Evolutionary conservation across 345 rosid genomes (phyloP), one percentile per base, ranked within the genome.

Genomic region (Hibiscus tridactylites): DNA sequence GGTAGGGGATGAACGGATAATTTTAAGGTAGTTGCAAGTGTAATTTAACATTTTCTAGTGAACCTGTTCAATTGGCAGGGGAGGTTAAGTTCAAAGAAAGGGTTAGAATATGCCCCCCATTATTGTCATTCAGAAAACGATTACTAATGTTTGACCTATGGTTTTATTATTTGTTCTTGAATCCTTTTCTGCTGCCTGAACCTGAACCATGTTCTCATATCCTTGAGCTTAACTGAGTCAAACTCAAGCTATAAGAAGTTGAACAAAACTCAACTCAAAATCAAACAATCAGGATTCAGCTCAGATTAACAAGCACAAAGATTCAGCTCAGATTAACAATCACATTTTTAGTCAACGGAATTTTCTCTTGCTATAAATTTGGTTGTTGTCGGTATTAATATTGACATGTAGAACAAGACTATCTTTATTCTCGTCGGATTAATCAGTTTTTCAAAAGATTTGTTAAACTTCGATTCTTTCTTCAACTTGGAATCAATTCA

Each of bases 1-100:
- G 81, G 76, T 37, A 37, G 42, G 42, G 42, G 8, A 37, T 37
- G 1, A 86, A 81, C 69, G 78, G 78, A 46, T 82, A 76, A 76
- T 47, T 73, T 69, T 24, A 56, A 71, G 64, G 61, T 64, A 54
- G 21, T 67, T 47, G 16, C 13, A 47, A 12, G 13, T 12, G 72
- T 44, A 75, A 73, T 68, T 66, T 80, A 67, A 79, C 79, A 61
- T 37, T 59, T 77, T 80, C 80, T 78, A 68, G 71, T 78, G 80
- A 80, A 82, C 68, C 65, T 75, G 76, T 59, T 77, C 65, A 37
- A 71, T 76, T 74, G 83, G 35, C 66, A 75, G 76, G 77, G 69
- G 24, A 68, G 71, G 60, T 12, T 68, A 50, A 37, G 59, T 68
- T 67, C 24, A 68, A 50, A 0, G 31, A 8, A 54, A 29, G 60